Percentiles rank a stretch among this genome's conserved stretches.
Conservation (phyloP, 306 rosid genomes). For the Glycine latifolia region DNA sequence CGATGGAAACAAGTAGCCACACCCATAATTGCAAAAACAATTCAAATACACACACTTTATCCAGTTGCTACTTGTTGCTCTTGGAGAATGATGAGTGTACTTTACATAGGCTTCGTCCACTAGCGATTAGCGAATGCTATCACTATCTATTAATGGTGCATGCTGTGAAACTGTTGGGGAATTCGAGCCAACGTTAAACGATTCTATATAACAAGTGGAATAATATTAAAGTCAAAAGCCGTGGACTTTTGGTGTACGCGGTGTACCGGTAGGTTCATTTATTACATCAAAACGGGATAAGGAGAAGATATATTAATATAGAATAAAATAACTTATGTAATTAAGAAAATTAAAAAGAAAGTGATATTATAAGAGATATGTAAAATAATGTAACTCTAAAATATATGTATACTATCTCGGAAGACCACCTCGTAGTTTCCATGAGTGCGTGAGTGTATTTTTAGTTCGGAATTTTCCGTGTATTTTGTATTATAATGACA, state of each 20-base stretch:
- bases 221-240: slow-evolving; percentile 43
- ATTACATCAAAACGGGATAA: too few relatives aligned
- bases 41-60: not conserved
- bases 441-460: too few relatives aligned
- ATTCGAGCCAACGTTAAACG: slow-evolving; percentile 50
- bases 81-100: not conserved
- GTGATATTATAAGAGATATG: too few relatives aligned
- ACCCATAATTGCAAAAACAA: not conserved
- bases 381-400: too few relatives aligned
- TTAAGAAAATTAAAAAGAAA: too few relatives aligned
- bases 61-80: not conserved
- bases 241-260: not conserved
- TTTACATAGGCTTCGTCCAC: slow-evolving; percentile 55
- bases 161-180: slow-evolving; percentile 60
- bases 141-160: slow-evolving; percentile 45
- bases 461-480: too few relatives aligned
- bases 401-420: too few relatives aligned
- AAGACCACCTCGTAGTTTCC: too few relatives aligned
- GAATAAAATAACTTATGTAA: too few relatives aligned
- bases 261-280: too few relatives aligned
- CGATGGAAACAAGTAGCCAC: slow-evolving; percentile 46
- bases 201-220: not conserved
- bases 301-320: too few relatives aligned
- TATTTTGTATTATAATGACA: too few relatives aligned
- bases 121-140: not conserved